These are phyloP conservation scores for Debaryomyces sp. DNA, from an alignment of 1,139 yeast species.

Conservation along the genomic window DNA sequence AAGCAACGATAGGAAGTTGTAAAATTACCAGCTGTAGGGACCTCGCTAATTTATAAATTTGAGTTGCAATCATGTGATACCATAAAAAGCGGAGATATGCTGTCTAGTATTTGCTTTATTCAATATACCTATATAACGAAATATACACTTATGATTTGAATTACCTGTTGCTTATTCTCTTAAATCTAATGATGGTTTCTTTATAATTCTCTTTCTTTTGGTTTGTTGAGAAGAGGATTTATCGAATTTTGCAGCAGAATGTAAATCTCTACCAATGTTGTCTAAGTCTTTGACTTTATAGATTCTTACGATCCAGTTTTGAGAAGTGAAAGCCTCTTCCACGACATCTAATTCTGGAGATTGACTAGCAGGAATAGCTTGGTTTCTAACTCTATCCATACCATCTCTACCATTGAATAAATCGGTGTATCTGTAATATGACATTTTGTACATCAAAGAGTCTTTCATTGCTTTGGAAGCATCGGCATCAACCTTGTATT, in stretches of 20 bases:
- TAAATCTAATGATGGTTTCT: slow-evolving; percentile 57
- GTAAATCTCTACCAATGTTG: slow-evolving; percentile 72
- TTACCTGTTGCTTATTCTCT: slow-evolving; percentile 33
- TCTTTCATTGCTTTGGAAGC: slow-evolving; percentile 87
- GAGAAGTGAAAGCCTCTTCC: slow-evolving; percentile 94
- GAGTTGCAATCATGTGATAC: background rate
- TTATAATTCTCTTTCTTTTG: slow-evolving; percentile 50
- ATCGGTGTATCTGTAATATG: slow-evolving; percentile 84
- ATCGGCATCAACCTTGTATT: slow-evolving; percentile 78
- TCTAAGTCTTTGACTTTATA: slow-evolving; percentile 92
- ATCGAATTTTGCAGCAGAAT: slow-evolving; percentile 50
- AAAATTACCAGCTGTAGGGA: background rate
- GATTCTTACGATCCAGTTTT: slow-evolving; percentile 95
- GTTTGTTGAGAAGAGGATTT: slow-evolving; percentile 27
- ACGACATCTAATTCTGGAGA: slow-evolving; percentile 70
- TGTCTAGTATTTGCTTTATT: background rate
- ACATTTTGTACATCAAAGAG: slow-evolving; percentile 93
- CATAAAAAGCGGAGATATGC: background rate
- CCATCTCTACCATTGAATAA: slow-evolving; percentile 70
- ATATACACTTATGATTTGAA: background rate
- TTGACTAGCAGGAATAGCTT: slow-evolving; percentile 60
- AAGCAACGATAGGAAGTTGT: background rate
- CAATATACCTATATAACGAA: background rate
- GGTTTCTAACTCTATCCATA: slow-evolving; percentile 86
- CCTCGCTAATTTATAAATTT: background rate